A percentile compares a stretch with the other conserved stretches of the same genome.
phyloP scores from a whole-genome alignment of 2,329 filamentous ascomycete genomes.

The Albifimbria verrucaria region DNA sequence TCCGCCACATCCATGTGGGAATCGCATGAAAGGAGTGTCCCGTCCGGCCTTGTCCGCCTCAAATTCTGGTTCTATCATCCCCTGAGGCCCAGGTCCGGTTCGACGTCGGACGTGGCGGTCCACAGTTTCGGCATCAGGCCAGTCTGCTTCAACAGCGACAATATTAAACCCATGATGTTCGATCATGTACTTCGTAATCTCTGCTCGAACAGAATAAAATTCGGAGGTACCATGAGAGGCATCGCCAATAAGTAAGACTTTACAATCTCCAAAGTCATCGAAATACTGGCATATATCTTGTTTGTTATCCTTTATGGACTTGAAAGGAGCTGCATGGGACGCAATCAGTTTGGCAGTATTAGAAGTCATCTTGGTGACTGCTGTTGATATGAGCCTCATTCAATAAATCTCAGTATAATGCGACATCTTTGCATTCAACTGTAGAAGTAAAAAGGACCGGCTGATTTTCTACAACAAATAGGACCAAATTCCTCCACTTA shows the following conservation, averaged over 20 bases:
- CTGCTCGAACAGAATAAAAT: constrained; percentile 49
- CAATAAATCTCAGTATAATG: neutral
- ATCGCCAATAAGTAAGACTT: constrained; percentile 23
- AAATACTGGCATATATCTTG: neutral
- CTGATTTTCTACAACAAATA: neutral
- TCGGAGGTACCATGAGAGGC: constrained; percentile 49
- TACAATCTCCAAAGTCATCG: constrained; percentile 13
- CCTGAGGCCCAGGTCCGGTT: constrained; percentile 23
- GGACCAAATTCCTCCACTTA: neutral
- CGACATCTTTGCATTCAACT: neutral
- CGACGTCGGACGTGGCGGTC: constrained; percentile 48
- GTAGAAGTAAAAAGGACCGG: neutral
- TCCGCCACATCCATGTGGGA: constrained; percentile 58
- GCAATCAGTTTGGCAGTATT: neutral
- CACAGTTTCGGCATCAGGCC: constrained; percentile 49
- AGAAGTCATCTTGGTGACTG: neutral
- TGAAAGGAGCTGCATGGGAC: neutral
- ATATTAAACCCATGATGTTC: constrained; percentile 46
- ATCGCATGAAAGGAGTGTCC: constrained; percentile 42
- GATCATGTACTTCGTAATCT: constrained; percentile 48
- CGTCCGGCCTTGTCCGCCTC: constrained; percentile 11
- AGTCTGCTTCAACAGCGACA: constrained; percentile 50
- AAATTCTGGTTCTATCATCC: constrained; percentile 24
- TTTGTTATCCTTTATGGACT: neutral
- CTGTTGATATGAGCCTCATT: neutral